Evolutionary conservation across 257 asterid species (phyloP).

Genomic region (Leptodermis oblonga): DNA sequence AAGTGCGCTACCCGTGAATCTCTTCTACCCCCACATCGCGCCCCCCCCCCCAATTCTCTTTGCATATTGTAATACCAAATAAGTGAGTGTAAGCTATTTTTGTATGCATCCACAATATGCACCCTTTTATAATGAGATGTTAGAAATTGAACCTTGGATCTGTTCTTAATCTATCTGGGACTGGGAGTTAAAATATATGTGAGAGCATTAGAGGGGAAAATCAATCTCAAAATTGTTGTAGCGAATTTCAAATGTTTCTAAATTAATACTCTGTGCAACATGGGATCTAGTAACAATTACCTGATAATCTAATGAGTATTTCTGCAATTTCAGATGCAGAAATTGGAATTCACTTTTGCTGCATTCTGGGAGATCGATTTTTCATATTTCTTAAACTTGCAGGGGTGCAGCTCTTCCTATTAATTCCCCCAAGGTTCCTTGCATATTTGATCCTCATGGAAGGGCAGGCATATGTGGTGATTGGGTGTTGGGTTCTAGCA

Average conservation of each 20-base stretch:
- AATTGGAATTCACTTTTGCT: conserved; percentile 4
- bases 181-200: background rate
- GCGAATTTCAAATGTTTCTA: background rate
- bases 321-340: background rate
- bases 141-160: background rate
- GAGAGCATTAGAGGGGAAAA: background rate
- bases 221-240: background rate
- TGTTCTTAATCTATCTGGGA: background rate
- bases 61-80: background rate
- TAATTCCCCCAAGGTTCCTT: conserved; percentile 73
- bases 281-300: background rate
- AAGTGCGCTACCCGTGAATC: background rate
- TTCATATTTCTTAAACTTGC: conserved; percentile 21
- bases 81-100: background rate
- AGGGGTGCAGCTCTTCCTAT: conserved; percentile 99
- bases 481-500: conserved; percentile 88
- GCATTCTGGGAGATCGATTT: conserved; percentile 6
- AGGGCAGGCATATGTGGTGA: conserved; percentile 98
- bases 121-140: background rate
- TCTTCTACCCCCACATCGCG: background rate
- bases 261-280: background rate
- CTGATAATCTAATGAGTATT: background rate
- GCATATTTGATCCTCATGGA: conserved; percentile 93
- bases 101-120: too few relatives aligned
- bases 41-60: too few relatives aligned